phyloP scores from a whole-genome alignment of 345 rosid species.

The Hevea brasiliensis region DNA sequence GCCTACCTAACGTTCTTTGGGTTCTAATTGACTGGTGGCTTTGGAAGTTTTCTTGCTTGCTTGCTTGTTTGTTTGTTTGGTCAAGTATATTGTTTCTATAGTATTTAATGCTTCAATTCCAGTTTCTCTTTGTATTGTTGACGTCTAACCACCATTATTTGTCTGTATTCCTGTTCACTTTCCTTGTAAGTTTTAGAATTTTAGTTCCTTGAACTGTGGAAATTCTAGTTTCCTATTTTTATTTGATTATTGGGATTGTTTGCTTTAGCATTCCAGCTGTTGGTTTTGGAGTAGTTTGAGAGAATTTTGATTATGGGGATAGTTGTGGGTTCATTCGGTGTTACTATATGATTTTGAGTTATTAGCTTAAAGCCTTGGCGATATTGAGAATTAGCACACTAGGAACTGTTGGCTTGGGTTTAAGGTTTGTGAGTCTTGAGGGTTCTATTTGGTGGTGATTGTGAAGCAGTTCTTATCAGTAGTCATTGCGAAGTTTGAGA shows the following conservation, averaged over 20 bases:
- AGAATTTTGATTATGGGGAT: neutral
- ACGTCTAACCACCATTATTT: slow-evolving; percentile 1
- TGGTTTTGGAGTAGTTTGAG: neutral
- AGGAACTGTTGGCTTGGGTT: slow-evolving; percentile 13
- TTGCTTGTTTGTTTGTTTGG: neutral
- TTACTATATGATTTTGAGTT: neutral
- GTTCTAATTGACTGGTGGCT: slow-evolving; percentile 32
- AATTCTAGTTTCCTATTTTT: neutral
- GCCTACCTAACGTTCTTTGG: slow-evolving; percentile 19
- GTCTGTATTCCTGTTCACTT: neutral
- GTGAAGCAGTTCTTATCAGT: neutral
- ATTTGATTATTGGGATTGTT: neutral
- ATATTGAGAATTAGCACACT: neutral
- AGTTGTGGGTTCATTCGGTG: neutral
- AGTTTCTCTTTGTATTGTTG: neutral
- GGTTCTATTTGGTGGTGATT: slow-evolving; percentile 14
- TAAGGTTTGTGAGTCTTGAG: slow-evolving; percentile 1
- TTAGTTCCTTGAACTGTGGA: neutral
- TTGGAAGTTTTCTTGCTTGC: neutral
- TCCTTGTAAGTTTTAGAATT: neutral
- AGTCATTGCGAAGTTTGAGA: slow-evolving; percentile 4
- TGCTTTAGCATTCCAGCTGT: neutral
- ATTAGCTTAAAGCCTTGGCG: neutral
- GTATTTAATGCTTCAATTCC: neutral
- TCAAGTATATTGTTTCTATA: slow-evolving; percentile 2